These are phyloP conservation scores for Uronychia binucleata DNA, from an alignment of 73 alveolate genomes.

Conservation along the genomic window DNA sequence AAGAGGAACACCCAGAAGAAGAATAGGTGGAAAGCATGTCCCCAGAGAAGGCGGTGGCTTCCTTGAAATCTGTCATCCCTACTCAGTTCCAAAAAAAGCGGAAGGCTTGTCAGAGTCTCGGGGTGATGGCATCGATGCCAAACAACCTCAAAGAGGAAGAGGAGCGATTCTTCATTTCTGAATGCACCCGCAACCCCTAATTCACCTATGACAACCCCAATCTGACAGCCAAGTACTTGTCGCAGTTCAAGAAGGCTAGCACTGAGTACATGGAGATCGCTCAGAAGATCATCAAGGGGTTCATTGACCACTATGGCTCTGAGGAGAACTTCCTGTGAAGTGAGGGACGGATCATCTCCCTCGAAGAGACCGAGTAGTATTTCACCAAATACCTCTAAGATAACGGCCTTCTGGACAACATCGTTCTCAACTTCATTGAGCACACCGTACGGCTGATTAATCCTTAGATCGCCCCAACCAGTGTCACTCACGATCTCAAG, in stretches of 20 bases:
- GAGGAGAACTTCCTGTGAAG: constrained; percentile 58
- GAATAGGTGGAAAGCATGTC: constrained; percentile 12
- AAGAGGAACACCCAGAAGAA: neutral
- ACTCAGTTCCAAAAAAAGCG: constrained; percentile 18
- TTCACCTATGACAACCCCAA: constrained; percentile 62
- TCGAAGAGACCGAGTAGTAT: constrained; percentile 67
- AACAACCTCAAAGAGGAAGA: constrained; percentile 65
- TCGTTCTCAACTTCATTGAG: neutral
- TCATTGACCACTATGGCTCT: constrained; percentile 63
- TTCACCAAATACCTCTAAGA: constrained; percentile 68
- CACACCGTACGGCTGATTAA: neutral
- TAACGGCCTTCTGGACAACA: constrained; percentile 16
- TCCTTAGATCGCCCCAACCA: constrained; percentile 1
- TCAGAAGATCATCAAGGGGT: constrained; percentile 62
- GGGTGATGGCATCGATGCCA: constrained; percentile 52
- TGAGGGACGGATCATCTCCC: constrained; percentile 75
- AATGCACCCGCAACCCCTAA: constrained; percentile 68
- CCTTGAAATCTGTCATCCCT: too few relatives aligned
- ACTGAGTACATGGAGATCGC: constrained; percentile 64
- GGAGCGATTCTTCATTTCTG: constrained; percentile 67
- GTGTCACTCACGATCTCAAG: neutral
- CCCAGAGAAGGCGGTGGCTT: neutral
- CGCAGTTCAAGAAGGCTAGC: constrained; percentile 33
- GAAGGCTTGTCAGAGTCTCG: constrained; percentile 12
- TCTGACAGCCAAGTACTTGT: constrained; percentile 18